Percentiles rank a stretch among this genome's conserved stretches.
These are phyloP conservation scores for Atkinsonella hypoxylon DNA, from an alignment of 2,329 filamentous ascomycete genomes.

Conservation along the genomic window DNA sequence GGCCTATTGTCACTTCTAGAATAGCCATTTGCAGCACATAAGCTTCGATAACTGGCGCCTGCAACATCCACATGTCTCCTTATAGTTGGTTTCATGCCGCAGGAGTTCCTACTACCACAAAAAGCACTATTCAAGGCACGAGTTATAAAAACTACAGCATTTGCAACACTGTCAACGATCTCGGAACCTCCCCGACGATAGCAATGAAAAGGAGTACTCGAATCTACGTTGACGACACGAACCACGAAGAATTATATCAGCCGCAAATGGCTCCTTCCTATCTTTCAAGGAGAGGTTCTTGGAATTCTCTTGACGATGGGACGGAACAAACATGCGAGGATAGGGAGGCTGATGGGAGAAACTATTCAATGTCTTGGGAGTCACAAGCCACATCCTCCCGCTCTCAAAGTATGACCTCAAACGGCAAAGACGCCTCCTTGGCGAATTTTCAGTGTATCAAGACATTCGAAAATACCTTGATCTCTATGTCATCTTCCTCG, in stretches of 20 bases:
- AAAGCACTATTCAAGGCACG: neutral
- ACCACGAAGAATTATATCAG: slow-evolving; percentile 6
- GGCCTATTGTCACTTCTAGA: neutral
- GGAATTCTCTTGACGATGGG: slow-evolving; percentile 18
- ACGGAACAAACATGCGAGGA: slow-evolving; percentile 11
- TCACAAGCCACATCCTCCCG: slow-evolving; percentile 1
- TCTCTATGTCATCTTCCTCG: neutral
- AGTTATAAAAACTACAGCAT: neutral
- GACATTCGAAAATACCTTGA: neutral
- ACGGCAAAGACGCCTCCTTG: slow-evolving; percentile 9
- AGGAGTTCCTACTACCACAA: neutral
- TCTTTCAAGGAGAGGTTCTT: slow-evolving; percentile 18
- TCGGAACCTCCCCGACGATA: slow-evolving; percentile 5
- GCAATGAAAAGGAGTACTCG: slow-evolving; percentile 15
- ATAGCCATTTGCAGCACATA: neutral
- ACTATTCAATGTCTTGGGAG: slow-evolving; percentile 9
- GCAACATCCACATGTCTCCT: neutral
- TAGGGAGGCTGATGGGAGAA: slow-evolving; percentile 14
- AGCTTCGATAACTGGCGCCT: neutral
- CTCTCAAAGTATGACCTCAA: slow-evolving; percentile 2
- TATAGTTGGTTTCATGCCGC: too few relatives aligned
- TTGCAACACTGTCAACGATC: neutral
- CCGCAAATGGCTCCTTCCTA: slow-evolving; percentile 11
- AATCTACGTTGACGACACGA: slow-evolving; percentile 11
- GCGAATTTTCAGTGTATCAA: neutral